A percentile compares a stretch with the other conserved stretches of the same genome.
phyloP scores from a whole-genome alignment of 1,284 basidiomycete genomes.

The Schizophyllum commune region DNA sequence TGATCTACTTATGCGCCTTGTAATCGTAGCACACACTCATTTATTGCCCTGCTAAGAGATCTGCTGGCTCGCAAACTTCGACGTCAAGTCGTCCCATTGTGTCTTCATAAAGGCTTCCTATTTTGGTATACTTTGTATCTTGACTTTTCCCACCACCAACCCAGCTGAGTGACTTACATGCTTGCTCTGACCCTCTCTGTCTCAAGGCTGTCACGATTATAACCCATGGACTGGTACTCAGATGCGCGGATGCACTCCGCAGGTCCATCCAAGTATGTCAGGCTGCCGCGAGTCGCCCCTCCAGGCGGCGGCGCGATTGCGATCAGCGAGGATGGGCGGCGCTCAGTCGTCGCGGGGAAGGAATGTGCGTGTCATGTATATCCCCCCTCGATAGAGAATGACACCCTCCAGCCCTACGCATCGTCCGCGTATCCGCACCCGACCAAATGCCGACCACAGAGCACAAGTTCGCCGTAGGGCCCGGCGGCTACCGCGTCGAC shows the following conservation, averaged over 20 bases:
- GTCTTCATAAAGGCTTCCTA: background rate
- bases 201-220: background rate
- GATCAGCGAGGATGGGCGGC: constrained; percentile 53
- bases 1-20: no score
- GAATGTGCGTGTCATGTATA: constrained; percentile 46
- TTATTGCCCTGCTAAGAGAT: no score
- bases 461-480: constrained; percentile 46
- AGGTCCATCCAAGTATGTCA: constrained; percentile 41
- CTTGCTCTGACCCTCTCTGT: constrained; percentile 7
- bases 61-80: background rate
- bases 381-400: background rate
- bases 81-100: background rate
- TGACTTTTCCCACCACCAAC: background rate
- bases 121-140: background rate
- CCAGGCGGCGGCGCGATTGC: constrained; percentile 55
- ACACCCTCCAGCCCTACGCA: constrained; percentile 46
- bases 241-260: constrained; percentile 28
- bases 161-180: constrained; percentile 6
- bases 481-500: constrained; percentile 56
- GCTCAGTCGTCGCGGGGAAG: constrained; percentile 65
- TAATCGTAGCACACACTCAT: no score
- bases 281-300: constrained; percentile 42
- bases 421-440: constrained; percentile 48
- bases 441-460: constrained; percentile 31
- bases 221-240: constrained; percentile 17